Evolutionary conservation across 768 basidiomycete genomes (phyloP).

Genomic region (Pulveroboletus sp.): DNA sequence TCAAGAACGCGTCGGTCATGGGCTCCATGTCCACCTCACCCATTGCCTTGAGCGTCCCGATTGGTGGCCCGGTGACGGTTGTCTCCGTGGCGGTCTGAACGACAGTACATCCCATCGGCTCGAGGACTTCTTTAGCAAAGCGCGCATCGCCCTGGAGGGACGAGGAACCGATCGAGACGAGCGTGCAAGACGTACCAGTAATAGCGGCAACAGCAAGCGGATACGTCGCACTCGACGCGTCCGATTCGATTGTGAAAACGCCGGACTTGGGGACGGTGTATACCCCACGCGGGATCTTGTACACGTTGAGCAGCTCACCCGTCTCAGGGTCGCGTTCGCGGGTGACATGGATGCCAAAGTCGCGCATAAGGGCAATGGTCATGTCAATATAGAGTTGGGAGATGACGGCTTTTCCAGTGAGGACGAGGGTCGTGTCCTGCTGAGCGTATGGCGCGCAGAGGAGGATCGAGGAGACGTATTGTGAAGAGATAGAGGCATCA

Average conservation of each 20-base stretch:
- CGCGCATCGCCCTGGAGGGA: slow-evolving; percentile 97
- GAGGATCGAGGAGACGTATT: slow-evolving; percentile 97
- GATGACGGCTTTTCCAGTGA: slow-evolving; percentile 92
- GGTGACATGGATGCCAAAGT: slow-evolving; percentile 77
- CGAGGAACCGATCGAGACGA: slow-evolving; percentile 82
- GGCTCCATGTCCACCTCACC: slow-evolving; percentile 90
- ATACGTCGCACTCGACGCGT: slow-evolving; percentile 94
- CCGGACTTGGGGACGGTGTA: slow-evolving; percentile 66
- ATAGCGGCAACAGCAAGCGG: slow-evolving; percentile 96
- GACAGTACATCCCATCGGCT: slow-evolving; percentile 93
- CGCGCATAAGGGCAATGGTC: slow-evolving; percentile 97
- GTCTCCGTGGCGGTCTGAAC: slow-evolving; percentile 84
- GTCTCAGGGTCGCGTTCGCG: slow-evolving; percentile 57
- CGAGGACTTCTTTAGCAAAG: slow-evolving; percentile 89
- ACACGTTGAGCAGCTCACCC: slow-evolving; percentile 68
- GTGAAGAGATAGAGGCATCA: slow-evolving; percentile 91
- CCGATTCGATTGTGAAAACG: slow-evolving; percentile 87
- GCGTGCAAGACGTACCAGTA: slow-evolving; percentile 94
- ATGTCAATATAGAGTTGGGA: slow-evolving; percentile 99
- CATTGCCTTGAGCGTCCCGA: slow-evolving; percentile 65
- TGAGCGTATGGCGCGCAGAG: slow-evolving; percentile 93
- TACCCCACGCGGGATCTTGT: slow-evolving; percentile 75
- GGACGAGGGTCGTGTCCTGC: slow-evolving; percentile 79
- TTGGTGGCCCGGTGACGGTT: slow-evolving; percentile 86
- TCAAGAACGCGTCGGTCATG: slow-evolving; percentile 99